Conservation (phyloP, 176 grass and related monocot species). For the Typha latifolia region DNA sequence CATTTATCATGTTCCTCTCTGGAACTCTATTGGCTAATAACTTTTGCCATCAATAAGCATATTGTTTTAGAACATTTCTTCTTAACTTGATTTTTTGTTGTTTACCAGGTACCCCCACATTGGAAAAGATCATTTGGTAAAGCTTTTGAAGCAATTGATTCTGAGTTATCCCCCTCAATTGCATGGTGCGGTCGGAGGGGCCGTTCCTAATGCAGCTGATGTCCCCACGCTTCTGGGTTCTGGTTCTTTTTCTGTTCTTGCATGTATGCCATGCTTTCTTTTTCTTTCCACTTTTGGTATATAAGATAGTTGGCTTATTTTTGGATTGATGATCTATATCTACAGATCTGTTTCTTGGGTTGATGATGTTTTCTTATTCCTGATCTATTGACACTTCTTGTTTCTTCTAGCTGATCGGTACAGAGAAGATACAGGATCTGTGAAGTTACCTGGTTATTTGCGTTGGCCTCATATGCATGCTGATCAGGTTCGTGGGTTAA, state of each 20-base stretch:
- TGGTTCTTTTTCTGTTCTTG: slow-evolving; percentile 80
- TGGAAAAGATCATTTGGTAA: slow-evolving; percentile 89
- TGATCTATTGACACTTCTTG: background rate
- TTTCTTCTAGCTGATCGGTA: slow-evolving; percentile 55
- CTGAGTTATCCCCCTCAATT: slow-evolving; percentile 42
- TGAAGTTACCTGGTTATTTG: slow-evolving; percentile 51
- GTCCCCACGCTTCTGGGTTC: slow-evolving; percentile 80
- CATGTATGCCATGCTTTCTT: slow-evolving; percentile 38
- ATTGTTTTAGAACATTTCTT: slow-evolving; percentile 9
- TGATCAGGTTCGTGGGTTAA: slow-evolving; percentile 82
- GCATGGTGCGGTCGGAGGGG: slow-evolving; percentile 37
- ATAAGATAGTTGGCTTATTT: background rate
- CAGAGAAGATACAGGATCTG: slow-evolving; percentile 41
- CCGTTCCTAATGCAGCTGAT: slow-evolving; percentile 69
- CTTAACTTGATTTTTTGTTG: slow-evolving; percentile 7
- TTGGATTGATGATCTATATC: background rate
- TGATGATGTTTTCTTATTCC: no score
- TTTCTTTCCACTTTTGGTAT: background rate
- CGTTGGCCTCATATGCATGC: slow-evolving; percentile 97
- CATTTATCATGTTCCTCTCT: no score
- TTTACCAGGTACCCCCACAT: slow-evolving; percentile 75
- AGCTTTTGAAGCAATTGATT: slow-evolving; percentile 93
- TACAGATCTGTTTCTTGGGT: background rate
- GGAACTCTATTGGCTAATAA: background rate
- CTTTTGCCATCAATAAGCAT: background rate